Evolutionary conservation across 768 basidiomycete species (phyloP).

Genomic region (Solioccasus polychromus): DNA sequence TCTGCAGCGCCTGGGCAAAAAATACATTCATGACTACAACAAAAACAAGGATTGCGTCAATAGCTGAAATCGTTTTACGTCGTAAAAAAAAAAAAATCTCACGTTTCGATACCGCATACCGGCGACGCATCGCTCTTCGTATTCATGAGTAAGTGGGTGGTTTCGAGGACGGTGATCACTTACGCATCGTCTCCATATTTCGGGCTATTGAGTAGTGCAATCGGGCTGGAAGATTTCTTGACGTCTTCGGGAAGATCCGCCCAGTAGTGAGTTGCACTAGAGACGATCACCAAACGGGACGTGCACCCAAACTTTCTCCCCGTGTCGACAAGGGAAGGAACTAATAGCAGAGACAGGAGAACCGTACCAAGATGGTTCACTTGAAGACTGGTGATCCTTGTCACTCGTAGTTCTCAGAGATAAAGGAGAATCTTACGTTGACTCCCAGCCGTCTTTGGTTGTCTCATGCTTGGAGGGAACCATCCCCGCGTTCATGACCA

Average conservation of each 20-base stretch:
- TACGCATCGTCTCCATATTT: constrained; percentile 21
- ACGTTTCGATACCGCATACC: constrained; percentile 30
- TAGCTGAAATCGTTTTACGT: not conserved
- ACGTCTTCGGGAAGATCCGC: constrained; percentile 18
- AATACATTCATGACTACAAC: constrained; percentile 28
- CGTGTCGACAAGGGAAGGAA: constrained; percentile 30
- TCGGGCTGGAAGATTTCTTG: constrained; percentile 15
- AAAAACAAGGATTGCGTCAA: not conserved
- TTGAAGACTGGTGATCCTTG: constrained; percentile 27
- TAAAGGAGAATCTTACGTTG: constrained; percentile 27
- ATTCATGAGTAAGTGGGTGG: not conserved
- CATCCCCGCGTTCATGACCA: constrained; percentile 45
- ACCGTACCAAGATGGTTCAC: constrained; percentile 35
- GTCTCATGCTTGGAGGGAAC: constrained; percentile 6
- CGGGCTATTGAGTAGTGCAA: constrained; percentile 23
- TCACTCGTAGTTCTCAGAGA: not conserved
- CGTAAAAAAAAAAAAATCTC: not conserved
- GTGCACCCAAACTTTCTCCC: constrained; percentile 20
- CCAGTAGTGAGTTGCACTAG: constrained; percentile 29
- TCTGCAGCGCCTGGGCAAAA: constrained; percentile 29
- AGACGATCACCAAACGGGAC: constrained; percentile 30
- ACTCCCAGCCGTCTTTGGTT: constrained; percentile 47
- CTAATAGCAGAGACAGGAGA: constrained; percentile 30
- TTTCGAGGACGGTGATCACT: not conserved
- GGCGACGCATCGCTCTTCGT: constrained; percentile 13